These are phyloP conservation scores for Fraxinus dipetala DNA, from an alignment of 305 asterid species.

Conservation along the genomic window DNA sequence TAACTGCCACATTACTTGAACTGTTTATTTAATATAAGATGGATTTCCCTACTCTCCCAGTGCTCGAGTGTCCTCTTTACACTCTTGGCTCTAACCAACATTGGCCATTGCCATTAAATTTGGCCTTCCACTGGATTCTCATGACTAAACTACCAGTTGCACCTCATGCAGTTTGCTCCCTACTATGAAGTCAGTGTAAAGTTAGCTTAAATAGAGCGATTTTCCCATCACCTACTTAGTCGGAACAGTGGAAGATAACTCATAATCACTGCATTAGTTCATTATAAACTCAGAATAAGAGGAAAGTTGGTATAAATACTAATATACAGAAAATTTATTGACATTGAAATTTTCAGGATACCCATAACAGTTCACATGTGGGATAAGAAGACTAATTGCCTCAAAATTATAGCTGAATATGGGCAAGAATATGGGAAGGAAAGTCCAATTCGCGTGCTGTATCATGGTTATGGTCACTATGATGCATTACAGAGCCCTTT, in stretches of 20 bases:
- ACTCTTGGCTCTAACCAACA: neutral
- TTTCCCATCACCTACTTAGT: neutral
- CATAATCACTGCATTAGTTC: neutral
- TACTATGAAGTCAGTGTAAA: neutral
- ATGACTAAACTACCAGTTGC: neutral
- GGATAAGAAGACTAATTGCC: constrained; percentile 53
- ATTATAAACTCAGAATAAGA: neutral
- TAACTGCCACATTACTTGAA: neutral
- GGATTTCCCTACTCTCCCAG: neutral
- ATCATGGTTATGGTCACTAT: constrained; percentile 71
- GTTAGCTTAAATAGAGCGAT: neutral
- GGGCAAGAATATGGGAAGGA: constrained; percentile 64
- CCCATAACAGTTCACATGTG: constrained; percentile 63
- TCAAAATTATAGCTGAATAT: constrained; percentile 59
- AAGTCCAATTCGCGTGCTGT: constrained; percentile 55
- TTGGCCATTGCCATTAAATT: neutral
- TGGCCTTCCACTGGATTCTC: neutral
- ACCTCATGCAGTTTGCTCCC: neutral
- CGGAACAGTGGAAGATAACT: neutral
- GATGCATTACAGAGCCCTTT: constrained; percentile 44
- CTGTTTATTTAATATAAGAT: neutral
- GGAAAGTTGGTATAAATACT: neutral
- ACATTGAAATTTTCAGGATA: constrained; percentile 37
- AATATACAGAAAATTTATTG: neutral
- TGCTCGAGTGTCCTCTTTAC: neutral